phyloP scores from a whole-genome alignment of 2,329 filamentous ascomycete genomes.

The Botrytis tulipae region DNA sequence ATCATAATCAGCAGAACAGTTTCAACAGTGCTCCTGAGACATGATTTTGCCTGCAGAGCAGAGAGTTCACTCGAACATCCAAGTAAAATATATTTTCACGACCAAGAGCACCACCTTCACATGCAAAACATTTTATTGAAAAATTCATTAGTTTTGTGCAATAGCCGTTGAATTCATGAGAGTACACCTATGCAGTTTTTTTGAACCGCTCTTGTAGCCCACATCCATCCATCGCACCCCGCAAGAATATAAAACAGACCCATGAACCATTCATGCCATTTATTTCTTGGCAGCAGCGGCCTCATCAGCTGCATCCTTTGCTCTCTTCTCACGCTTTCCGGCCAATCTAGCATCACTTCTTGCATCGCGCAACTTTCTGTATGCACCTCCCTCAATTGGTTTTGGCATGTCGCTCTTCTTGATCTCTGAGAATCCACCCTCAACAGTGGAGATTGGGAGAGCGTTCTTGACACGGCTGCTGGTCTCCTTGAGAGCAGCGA shows the following conservation, averaged over 20 bases:
- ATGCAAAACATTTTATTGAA: conserved; percentile 17
- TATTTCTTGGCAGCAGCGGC: conserved; percentile 82
- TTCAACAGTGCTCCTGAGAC: neutral
- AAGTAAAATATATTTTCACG: neutral
- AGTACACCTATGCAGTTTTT: conserved; percentile 40
- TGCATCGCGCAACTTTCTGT: conserved; percentile 78
- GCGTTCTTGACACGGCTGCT: conserved; percentile 54
- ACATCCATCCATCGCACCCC: conserved; percentile 35
- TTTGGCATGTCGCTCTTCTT: conserved; percentile 78
- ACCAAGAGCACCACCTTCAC: conserved; percentile 7
- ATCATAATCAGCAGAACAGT: neutral
- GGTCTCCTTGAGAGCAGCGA: conserved; percentile 63
- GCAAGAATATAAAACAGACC: conserved; percentile 34
- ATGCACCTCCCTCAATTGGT: conserved; percentile 77
- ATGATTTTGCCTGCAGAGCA: neutral
- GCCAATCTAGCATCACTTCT: conserved; percentile 78
- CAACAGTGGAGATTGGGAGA: conserved; percentile 71
- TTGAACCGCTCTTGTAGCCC: conserved; percentile 35
- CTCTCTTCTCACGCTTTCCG: conserved; percentile 90
- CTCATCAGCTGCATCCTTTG: conserved; percentile 81
- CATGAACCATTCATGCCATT: conserved; percentile 38
- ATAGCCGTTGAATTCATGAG: conserved; percentile 40
- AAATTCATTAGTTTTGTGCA: conserved; percentile 26
- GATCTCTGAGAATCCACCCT: conserved; percentile 68
- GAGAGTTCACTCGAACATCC: neutral